Evolutionary conservation across 352 stramenopile genomes (phyloP).

Genomic region (Thalassiosira hispida): DNA sequence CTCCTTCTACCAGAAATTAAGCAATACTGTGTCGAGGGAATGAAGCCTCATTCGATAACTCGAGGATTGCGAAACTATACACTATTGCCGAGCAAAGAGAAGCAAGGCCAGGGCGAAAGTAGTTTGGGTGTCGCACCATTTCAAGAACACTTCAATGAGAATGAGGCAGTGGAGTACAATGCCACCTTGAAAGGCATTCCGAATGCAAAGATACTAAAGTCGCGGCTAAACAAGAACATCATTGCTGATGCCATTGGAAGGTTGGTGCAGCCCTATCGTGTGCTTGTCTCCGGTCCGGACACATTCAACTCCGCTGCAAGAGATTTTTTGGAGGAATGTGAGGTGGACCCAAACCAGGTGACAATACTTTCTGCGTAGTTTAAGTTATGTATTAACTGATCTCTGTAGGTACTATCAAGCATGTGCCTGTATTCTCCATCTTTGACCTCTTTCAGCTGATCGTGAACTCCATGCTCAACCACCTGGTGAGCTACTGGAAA

Average conservation of each 20-base stretch:
- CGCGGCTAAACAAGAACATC: background rate
- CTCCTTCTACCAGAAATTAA: conserved; percentile 21
- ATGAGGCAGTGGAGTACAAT: conserved; percentile 3
- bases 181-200: conserved; percentile 6
- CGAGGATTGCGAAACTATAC: conserved; percentile 31
- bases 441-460: too few species aligned
- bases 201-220: conserved; percentile 10
- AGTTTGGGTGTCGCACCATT: background rate
- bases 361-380: conserved; percentile 28
- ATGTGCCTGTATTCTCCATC: too few species aligned
- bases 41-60: background rate
- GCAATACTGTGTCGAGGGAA: conserved; percentile 27
- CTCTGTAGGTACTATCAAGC: too few species aligned
- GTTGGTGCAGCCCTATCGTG: background rate
- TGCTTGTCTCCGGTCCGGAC: conserved; percentile 20
- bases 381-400: too few species aligned
- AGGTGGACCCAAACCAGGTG: conserved; percentile 7
- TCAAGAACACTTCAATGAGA: background rate
- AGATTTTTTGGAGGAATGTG: conserved; percentile 16
- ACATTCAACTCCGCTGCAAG: conserved; percentile 12
- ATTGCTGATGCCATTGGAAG: conserved; percentile 3
- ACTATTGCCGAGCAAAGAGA: conserved; percentile 14
- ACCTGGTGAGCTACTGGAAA: too few species aligned
- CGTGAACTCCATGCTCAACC: too few species aligned
- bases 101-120: background rate